Evolutionary conservation across 768 basidiomycete species (phyloP).

Genomic region (Boletus coccyginus): DNA sequence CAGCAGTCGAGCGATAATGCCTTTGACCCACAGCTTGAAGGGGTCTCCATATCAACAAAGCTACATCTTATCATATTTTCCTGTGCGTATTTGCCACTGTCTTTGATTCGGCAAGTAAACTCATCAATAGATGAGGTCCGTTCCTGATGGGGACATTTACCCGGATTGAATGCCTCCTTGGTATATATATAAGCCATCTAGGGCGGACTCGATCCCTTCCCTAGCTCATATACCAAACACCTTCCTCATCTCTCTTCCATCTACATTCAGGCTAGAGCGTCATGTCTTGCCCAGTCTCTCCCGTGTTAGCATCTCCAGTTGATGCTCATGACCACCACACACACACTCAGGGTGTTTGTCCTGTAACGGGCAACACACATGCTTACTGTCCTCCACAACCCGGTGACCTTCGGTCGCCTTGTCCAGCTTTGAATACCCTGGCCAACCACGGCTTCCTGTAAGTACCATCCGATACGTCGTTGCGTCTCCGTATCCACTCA

Average conservation of each 20-base stretch:
- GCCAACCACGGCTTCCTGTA: conserved; percentile 78
- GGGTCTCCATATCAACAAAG: conserved; percentile 19
- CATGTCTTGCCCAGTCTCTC: conserved; percentile 19
- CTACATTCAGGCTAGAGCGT: neutral
- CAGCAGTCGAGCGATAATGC: neutral
- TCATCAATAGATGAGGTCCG: neutral
- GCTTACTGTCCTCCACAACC: conserved; percentile 43
- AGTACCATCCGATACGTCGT: conserved; percentile 24
- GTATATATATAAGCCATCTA: conserved; percentile 13
- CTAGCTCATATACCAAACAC: neutral
- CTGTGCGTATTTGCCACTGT: conserved; percentile 7
- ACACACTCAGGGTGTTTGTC: conserved; percentile 34
- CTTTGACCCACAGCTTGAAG: neutral
- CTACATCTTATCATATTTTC: conserved; percentile 8
- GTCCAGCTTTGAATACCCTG: conserved; percentile 71
- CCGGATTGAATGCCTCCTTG: neutral
- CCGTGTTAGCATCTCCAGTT: conserved; percentile 1
- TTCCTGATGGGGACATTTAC: neutral
- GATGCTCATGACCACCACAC: conserved; percentile 12
- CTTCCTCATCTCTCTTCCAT: neutral
- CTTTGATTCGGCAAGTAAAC: neutral
- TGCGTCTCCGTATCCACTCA: neutral
- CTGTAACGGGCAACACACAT: conserved; percentile 40
- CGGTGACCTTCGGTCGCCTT: conserved; percentile 60
- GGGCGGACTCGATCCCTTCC: neutral